Percentiles rank a stretch among this genome's conserved stretches.
Evolutionary conservation across 2,329 filamentous ascomycete genomes (phyloP).

Genomic region (Alternaria panax): DNA sequence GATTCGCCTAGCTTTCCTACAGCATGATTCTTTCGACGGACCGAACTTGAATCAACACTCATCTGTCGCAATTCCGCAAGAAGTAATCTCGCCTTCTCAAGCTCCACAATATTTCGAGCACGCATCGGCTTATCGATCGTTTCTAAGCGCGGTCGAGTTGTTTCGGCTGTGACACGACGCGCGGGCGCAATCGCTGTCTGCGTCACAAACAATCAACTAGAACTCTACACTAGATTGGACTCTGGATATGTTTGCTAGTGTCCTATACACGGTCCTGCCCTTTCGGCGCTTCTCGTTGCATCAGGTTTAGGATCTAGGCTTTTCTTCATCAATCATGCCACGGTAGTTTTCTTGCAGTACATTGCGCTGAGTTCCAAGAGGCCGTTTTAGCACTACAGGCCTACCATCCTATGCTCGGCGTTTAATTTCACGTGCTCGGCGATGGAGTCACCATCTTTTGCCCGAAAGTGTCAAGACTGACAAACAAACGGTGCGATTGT

Average conservation of each 20-base stretch:
- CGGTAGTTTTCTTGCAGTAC: not conserved
- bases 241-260: slow-evolving; percentile 1
- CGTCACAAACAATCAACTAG: not conserved
- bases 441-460: not conserved
- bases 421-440: not conserved
- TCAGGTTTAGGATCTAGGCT: not conserved
- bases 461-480: not conserved
- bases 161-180: not conserved
- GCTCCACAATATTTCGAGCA: not conserved
- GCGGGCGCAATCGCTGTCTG: not conserved
- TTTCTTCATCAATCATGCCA: not conserved
- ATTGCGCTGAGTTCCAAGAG: not conserved
- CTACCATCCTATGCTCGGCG: not conserved
- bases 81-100: not conserved
- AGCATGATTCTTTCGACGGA: not conserved
- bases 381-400: not conserved
- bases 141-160: not conserved
- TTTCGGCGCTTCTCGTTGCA: not conserved
- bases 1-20: slow-evolving; percentile 2
- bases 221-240: not conserved
- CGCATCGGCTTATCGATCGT: not conserved
- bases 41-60: not conserved
- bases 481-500: slow-evolving; percentile 15
- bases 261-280: not conserved
- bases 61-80: not conserved